These are phyloP conservation scores for Ceratocystis destructans DNA, from an alignment of 2,329 filamentous ascomycete genomes.

Conservation along the genomic window DNA sequence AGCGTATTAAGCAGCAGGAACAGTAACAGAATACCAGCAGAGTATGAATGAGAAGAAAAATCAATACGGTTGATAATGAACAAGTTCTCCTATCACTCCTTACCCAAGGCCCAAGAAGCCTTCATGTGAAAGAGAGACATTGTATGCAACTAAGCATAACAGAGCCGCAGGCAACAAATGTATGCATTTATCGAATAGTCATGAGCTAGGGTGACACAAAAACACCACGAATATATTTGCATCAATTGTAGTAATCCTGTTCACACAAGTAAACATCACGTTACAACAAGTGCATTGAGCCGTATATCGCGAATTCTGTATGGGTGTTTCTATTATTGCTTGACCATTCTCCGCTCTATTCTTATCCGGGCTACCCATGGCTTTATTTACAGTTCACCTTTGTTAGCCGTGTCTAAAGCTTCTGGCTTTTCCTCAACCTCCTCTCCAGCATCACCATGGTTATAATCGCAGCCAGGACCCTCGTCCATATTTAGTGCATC, in stretches of 20 bases:
- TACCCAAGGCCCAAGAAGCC: not conserved
- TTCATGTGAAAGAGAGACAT: constrained; percentile 5
- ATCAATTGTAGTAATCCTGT: no score
- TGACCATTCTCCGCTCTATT: not conserved
- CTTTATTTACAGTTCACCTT: not conserved
- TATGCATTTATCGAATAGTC: constrained; percentile 4
- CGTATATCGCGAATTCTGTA: no score
- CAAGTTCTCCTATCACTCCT: not conserved
- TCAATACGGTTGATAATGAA: not conserved
- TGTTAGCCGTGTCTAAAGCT: constrained; percentile 4
- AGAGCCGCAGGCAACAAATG: not conserved
- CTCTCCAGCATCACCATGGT: not conserved
- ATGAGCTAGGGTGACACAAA: not conserved
- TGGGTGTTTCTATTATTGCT: not conserved
- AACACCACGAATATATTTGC: no score
- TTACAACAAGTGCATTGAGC: no score
- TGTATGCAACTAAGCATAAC: constrained; percentile 1
- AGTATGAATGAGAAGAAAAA: not conserved
- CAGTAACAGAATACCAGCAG: not conserved
- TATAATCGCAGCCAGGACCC: not conserved
- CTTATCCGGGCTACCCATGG: no score
- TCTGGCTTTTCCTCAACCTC: constrained; percentile 16
- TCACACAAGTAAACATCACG: no score
- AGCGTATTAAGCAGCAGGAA: not conserved
- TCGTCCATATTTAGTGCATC: constrained; percentile 11